A percentile compares a stretch with the other conserved stretches of the same genome.
These are phyloP conservation scores for Dicorynia guianensis DNA, from an alignment of 306 rosid genomes.

Conservation along the genomic window DNA sequence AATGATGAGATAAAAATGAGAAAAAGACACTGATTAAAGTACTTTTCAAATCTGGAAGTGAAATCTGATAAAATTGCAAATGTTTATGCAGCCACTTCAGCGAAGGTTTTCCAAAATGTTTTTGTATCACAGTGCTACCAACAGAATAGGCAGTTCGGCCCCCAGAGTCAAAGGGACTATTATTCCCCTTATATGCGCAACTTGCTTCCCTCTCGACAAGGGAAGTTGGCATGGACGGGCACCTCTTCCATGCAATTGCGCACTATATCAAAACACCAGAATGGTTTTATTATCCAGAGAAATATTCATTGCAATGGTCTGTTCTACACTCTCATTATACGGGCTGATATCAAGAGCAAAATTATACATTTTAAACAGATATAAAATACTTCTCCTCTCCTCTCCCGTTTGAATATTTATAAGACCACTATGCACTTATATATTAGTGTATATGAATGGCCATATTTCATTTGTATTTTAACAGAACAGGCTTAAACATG, in stretches of 20 bases:
- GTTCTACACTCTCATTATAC: constrained; percentile 82
- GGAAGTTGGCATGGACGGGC: constrained; percentile 89
- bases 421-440: neutral
- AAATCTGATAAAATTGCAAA: constrained; percentile 67
- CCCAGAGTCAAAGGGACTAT: constrained; percentile 66
- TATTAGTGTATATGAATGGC: constrained; percentile 7
- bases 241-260: constrained; percentile 80
- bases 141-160: constrained; percentile 64
- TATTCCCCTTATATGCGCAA: constrained; percentile 68
- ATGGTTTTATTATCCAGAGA: constrained; percentile 60
- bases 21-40: neutral
- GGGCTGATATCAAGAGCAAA: constrained; percentile 57
- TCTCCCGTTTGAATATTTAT: neutral
- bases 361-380: constrained; percentile 39
- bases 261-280: constrained; percentile 64
- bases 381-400: constrained; percentile 26
- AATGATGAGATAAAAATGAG: constrained; percentile 19
- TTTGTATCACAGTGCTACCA: constrained; percentile 77
- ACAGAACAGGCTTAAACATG: neutral
- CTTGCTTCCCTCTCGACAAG: constrained; percentile 72
- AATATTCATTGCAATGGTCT: constrained; percentile 89
- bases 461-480: constrained; percentile 34
- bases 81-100: constrained; percentile 90
- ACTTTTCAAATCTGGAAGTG: constrained; percentile 46
- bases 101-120: constrained; percentile 88